Evolutionary conservation across 345 rosid species (phyloP).

Genomic region (Punica granatum): DNA sequence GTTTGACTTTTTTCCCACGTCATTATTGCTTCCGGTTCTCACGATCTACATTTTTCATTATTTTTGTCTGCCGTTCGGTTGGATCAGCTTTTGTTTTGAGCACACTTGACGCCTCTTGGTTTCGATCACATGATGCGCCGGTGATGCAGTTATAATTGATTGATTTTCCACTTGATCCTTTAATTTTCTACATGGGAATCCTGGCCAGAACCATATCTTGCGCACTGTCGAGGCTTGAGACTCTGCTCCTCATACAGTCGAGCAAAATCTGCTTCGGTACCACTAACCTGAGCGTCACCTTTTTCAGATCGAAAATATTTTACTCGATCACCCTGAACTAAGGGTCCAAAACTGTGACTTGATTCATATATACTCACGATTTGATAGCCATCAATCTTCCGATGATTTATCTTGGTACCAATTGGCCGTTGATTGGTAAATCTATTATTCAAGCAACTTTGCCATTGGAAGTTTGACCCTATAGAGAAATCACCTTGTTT

Average conservation of each 20-base stretch:
- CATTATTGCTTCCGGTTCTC: not conserved
- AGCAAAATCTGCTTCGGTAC: not conserved
- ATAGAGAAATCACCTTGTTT: not conserved
- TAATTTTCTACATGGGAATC: not conserved
- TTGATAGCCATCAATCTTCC: not conserved
- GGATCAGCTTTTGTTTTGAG: not conserved
- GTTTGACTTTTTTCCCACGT: not conserved
- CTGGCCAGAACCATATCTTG: not conserved
- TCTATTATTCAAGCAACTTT: not conserved
- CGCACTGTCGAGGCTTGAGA: not conserved
- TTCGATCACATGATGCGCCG: not conserved
- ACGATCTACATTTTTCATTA: not conserved
- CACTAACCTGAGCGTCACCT: not conserved
- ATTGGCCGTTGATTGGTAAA: not conserved
- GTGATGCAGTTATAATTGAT: not conserved
- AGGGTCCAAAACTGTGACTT: not conserved
- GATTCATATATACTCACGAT: not conserved
- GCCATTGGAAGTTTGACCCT: not conserved
- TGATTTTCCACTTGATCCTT: not conserved
- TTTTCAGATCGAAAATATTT: not conserved
- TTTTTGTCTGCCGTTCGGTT: not conserved
- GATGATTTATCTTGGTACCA: not conserved
- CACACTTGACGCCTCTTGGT: not conserved
- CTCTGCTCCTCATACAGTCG: not conserved
- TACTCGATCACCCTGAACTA: not conserved